These are phyloP conservation scores for Cytospora schulzeri DNA, from an alignment of 2,329 filamentous ascomycete genomes.

Conservation along the genomic window DNA sequence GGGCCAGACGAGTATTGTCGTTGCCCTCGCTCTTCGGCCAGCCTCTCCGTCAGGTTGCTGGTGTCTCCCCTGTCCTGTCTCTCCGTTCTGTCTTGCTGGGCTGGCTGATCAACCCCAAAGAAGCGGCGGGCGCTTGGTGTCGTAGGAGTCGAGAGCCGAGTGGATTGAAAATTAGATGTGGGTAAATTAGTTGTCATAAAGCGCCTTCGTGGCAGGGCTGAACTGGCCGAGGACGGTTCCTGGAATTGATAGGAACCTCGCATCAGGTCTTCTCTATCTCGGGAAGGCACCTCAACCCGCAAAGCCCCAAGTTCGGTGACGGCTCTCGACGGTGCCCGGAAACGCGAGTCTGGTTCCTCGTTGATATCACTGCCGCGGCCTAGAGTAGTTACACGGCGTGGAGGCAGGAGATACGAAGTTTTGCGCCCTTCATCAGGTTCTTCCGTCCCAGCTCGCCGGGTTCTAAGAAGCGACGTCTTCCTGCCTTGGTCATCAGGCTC, in stretches of 20 bases:
- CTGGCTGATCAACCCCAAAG: slow-evolving; percentile 44
- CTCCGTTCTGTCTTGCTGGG: slow-evolving; percentile 39
- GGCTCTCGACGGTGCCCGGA: slow-evolving; percentile 61
- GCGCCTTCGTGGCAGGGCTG: slow-evolving; percentile 56
- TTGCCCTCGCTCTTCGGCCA: slow-evolving; percentile 45
- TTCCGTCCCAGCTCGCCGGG: slow-evolving; percentile 49
- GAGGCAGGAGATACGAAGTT: slow-evolving; percentile 48
- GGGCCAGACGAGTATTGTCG: slow-evolving; percentile 50
- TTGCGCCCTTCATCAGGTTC: slow-evolving; percentile 52
- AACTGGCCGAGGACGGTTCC: slow-evolving; percentile 42
- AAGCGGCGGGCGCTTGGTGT: slow-evolving; percentile 49
- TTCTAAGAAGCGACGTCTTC: slow-evolving; percentile 51
- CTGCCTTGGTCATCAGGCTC: slow-evolving; percentile 48
- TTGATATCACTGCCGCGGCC: slow-evolving; percentile 40
- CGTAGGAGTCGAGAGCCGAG: slow-evolving; percentile 46
- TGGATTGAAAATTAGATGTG: slow-evolving; percentile 29
- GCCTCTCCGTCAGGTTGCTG: slow-evolving; percentile 40
- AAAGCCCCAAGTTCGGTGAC: slow-evolving; percentile 54
- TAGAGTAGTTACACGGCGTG: slow-evolving; percentile 45
- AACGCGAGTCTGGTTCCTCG: slow-evolving; percentile 52
- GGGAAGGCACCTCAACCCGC: slow-evolving; percentile 43
- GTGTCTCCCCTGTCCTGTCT: slow-evolving; percentile 34
- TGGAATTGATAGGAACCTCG: slow-evolving; percentile 33
- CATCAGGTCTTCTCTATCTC: slow-evolving; percentile 17
- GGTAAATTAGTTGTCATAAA: slow-evolving; percentile 52